Conservation (phyloP, 306 rosid genomes). For the Dryas octopetala region DNA sequence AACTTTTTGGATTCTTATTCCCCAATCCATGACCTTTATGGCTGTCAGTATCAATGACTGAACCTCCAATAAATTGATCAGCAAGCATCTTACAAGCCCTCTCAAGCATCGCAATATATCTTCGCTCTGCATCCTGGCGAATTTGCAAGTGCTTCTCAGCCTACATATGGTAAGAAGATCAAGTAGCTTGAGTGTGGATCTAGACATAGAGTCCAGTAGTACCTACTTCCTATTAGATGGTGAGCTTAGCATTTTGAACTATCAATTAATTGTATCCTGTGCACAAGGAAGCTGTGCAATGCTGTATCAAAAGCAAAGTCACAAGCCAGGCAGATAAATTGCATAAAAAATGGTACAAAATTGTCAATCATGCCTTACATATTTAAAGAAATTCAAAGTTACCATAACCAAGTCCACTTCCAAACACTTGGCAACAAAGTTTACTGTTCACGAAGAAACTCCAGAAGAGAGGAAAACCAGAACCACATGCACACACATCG, state of each 20-base stretch:
- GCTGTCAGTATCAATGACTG: slow-evolving; percentile 59
- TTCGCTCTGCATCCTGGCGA: slow-evolving; percentile 86
- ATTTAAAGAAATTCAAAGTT: neutral
- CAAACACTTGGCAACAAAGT: neutral
- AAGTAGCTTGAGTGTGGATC: slow-evolving; percentile 21
- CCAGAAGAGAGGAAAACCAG: neutral
- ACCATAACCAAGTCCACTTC: slow-evolving; percentile 6
- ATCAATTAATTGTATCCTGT: neutral
- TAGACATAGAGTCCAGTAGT: slow-evolving; percentile 8
- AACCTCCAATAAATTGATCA: slow-evolving; percentile 79
- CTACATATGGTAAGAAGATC: slow-evolving; percentile 41
- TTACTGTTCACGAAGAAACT: slow-evolving; percentile 20
- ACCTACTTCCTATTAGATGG: neutral
- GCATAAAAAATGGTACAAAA: neutral
- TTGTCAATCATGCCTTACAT: slow-evolving; percentile 3
- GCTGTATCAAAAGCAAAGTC: neutral
- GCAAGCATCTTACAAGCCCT: slow-evolving; percentile 98
- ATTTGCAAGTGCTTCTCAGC: slow-evolving; percentile 98
- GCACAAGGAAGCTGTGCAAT: neutral
- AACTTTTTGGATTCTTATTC: slow-evolving; percentile 52
- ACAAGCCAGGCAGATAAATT: neutral
- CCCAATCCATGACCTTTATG: slow-evolving; percentile 64
- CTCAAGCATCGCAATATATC: slow-evolving; percentile 95
- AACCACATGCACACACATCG: neutral
- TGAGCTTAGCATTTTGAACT: neutral